phyloP scores from a whole-genome alignment of 2,329 filamentous ascomycete genomes.

The Ceratocystis albifundus region DNA sequence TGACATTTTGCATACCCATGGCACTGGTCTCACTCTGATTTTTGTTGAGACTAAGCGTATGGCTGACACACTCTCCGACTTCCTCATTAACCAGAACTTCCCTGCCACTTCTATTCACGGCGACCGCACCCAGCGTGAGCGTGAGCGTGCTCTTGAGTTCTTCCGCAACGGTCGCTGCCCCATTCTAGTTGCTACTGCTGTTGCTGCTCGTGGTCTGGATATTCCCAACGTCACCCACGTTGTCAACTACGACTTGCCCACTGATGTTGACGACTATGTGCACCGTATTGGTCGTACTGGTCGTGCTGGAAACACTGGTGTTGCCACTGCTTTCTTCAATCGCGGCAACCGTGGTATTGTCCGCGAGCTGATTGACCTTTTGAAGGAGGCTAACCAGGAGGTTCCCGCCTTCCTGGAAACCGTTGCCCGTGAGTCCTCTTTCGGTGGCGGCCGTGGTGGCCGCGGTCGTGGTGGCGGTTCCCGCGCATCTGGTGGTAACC shows the following conservation, averaged over 20 bases:
- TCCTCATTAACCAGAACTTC: slow-evolving; percentile 97
- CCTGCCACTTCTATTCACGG: slow-evolving; percentile 97
- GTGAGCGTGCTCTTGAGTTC: slow-evolving; percentile 93
- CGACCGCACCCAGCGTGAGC: slow-evolving; percentile 95
- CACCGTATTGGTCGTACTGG: slow-evolving; percentile 99
- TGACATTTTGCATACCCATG: slow-evolving; percentile 89
- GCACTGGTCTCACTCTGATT: slow-evolving; percentile 79
- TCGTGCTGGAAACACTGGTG: slow-evolving; percentile 97
- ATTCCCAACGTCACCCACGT: slow-evolving; percentile 96
- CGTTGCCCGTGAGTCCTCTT: slow-evolving; percentile 89
- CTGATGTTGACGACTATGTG: slow-evolving; percentile 96
- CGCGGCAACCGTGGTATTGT: slow-evolving; percentile 97
- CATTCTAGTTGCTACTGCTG: slow-evolving; percentile 91
- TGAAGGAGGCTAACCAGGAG: slow-evolving; percentile 98
- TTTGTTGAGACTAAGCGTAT: slow-evolving; percentile 99
- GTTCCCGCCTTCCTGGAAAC: slow-evolving; percentile 89
- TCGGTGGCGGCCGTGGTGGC: slow-evolving; percentile 54
- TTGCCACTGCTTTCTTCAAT: slow-evolving; percentile 99
- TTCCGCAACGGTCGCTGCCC: slow-evolving; percentile 94
- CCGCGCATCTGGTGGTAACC: slow-evolving; percentile 55
- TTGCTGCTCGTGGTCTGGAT: slow-evolving; percentile 82
- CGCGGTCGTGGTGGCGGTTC: slow-evolving; percentile 53
- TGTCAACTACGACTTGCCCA: slow-evolving; percentile 98
- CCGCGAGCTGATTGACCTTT: slow-evolving; percentile 87
- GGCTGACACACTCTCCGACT: slow-evolving; percentile 95